Base-by-base conservation (phyloP, 257 asterid species). In the Ophiorrhiza pumila region DNA sequence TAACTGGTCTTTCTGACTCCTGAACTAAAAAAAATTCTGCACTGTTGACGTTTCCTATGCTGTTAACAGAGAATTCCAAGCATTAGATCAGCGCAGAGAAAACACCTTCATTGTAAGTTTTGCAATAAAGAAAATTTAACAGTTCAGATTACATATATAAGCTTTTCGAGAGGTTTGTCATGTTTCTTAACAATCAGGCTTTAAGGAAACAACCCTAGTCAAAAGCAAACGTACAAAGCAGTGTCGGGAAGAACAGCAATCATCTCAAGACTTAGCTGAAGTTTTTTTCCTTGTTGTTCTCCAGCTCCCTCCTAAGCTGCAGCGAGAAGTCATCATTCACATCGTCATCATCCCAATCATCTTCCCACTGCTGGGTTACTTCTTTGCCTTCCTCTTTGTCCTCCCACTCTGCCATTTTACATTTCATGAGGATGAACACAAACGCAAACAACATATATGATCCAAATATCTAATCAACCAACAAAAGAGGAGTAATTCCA, bases 301-400 rank as follows among this genome's bases (percentile, higher is more conserved):
- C 97, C 82, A 92, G 71, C 79, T 92, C 97, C 84, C 82, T 87
- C 85, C 85, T 87, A 75, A 92, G 93, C 87, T 92, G 97, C 81
- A 84, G 80, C 31, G 97, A 92, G 84, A 92, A 92, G 81, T 92
- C 98, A 77, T 92, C 96, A 8, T 79, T 92, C 74, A 92, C 98
- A 71, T 92, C 98, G 57, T 92, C 98, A 63, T 92, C 98, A 82
- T 92, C 98, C 96, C 96, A 92, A 68, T 92, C 98, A 76, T 92
- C 98, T 76, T 92, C 98, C 98, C 98, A 92, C 75, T 92, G 96
- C 76, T 88, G 98, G 32, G 84, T 84, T 73, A 88, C 83, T 74
- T 88, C 96, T 79, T 87, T 90, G 13, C 87, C 96, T 75, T 88
- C 96, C 68, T 91, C 91, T 69, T 85, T 83, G 77, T 69, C 87